Evolutionary conservation across 495 filamentous ascomycete species (phyloP).

Genomic region (Trichoderma reesei): DNA sequence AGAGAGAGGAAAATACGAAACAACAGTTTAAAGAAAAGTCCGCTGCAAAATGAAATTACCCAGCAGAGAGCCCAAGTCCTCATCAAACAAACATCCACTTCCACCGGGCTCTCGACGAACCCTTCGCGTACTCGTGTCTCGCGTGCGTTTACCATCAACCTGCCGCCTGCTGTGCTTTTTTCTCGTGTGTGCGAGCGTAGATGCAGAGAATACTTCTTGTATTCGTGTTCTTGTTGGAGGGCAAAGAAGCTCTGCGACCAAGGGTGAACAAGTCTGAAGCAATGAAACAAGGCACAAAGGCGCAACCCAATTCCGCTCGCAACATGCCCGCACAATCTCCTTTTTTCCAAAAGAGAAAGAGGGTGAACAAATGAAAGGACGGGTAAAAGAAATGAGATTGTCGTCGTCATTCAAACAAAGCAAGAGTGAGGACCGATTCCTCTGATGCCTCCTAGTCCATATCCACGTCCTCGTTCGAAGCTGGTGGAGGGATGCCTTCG

Average conservation of each 20-base stretch:
- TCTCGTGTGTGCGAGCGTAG: too few species aligned
- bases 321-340: not conserved
- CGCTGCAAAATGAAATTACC: not conserved
- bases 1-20: not conserved
- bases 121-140: not conserved
- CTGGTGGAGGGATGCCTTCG: conserved; percentile 21
- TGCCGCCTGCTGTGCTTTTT: too few species aligned
- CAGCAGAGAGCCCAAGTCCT: not conserved
- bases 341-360: not conserved
- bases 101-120: not conserved
- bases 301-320: not conserved
- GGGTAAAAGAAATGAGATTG: not conserved
- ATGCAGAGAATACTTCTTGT: too few species aligned
- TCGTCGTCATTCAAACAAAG: not conserved
- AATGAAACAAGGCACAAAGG: not conserved
- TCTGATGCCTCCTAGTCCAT: conserved; percentile 7
- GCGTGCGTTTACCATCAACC: not conserved
- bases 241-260: not conserved
- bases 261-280: not conserved
- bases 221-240: too few species aligned
- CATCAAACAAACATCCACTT: not conserved
- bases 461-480: conserved; percentile 9
- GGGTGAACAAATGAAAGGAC: not conserved
- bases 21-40: not conserved
- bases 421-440: too few species aligned